A percentile compares a stretch with the other conserved stretches of the same genome.
These are phyloP conservation scores for Nicotiana obtusifolia DNA, from an alignment of 257 asterid species.

Conservation along the genomic window DNA sequence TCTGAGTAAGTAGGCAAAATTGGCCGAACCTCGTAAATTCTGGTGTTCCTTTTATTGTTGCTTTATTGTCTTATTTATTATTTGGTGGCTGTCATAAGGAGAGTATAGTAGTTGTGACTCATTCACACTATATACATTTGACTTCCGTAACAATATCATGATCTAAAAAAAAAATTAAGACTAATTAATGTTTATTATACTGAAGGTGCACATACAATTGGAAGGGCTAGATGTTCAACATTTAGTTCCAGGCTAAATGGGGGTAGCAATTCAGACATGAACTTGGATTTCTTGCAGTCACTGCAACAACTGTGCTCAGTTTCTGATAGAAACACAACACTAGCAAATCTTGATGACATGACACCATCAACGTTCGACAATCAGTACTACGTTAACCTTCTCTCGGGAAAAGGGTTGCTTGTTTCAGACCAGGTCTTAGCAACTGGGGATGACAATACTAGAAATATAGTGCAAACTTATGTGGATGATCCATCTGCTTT, in stretches of 20 bases:
- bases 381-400: conserved; percentile 59
- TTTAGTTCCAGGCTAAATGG: conserved; percentile 42
- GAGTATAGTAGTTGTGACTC: too few species aligned
- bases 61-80: too few species aligned
- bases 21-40: too few species aligned
- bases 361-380: conserved; percentile 64
- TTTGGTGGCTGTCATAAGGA: too few species aligned
- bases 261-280: conserved; percentile 22
- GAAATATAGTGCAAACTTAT: conserved; percentile 33
- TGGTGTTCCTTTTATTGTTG: too few species aligned
- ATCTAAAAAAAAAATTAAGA: too few species aligned
- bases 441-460: conserved; percentile 28
- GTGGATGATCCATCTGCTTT: conserved; percentile 31
- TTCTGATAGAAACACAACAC: conserved; percentile 24
- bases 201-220: conserved; percentile 81
- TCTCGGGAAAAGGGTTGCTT: conserved; percentile 68
- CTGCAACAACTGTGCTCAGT: conserved; percentile 58
- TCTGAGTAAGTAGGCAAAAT: too few species aligned
- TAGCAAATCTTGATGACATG: conserved; percentile 58
- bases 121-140: too few species aligned
- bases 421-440: conserved; percentile 59
- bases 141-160: too few species aligned
- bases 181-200: too few species aligned
- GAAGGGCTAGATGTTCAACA: conserved; percentile 76
- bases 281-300: conserved; percentile 46